Percentiles rank a stretch among this genome's conserved stretches.
Evolutionary conservation across 129 eudicot species (phyloP).

Genomic region (Pittosporum tobira): DNA sequence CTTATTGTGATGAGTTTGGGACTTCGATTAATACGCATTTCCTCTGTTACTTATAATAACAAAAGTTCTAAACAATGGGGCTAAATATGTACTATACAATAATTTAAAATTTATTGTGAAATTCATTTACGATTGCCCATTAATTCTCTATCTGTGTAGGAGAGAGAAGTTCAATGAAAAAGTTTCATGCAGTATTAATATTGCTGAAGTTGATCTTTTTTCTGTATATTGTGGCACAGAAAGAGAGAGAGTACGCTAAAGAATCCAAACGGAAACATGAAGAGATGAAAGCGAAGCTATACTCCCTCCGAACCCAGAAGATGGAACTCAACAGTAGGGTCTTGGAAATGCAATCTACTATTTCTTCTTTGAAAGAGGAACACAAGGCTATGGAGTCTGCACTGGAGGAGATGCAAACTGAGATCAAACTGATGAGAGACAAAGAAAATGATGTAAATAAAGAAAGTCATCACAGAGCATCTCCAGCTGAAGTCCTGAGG

Average conservation of each 20-base stretch:
- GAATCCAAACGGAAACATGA: constrained; percentile 48
- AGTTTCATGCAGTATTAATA: background rate
- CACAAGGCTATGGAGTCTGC: constrained; percentile 38
- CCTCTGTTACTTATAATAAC: too few relatives aligned
- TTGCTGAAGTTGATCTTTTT: background rate
- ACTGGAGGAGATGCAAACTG: constrained; percentile 46
- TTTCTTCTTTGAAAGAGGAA: constrained; percentile 64
- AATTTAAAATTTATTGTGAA: too few relatives aligned
- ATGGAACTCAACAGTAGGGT: constrained; percentile 39
- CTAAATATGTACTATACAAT: too few relatives aligned
- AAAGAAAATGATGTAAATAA: constrained; percentile 2
- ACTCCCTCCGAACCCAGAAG: constrained; percentile 53
- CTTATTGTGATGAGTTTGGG: too few relatives aligned
- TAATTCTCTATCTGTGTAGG: too few relatives aligned
- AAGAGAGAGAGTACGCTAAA: constrained; percentile 51
- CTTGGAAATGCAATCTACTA: constrained; percentile 55
- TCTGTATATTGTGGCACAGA: constrained; percentile 28
- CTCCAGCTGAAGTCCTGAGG: constrained; percentile 10
- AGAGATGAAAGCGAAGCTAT: constrained; percentile 50
- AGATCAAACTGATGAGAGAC: constrained; percentile 31
- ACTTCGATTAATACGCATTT: too few relatives aligned
- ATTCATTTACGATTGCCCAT: too few relatives aligned
- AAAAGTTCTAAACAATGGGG: too few relatives aligned
- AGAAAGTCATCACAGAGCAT: constrained; percentile 9
- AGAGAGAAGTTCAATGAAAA: too few relatives aligned